Base-by-base conservation (phyloP, 129 eudicot species). In the Flaveria brownii region DNA sequence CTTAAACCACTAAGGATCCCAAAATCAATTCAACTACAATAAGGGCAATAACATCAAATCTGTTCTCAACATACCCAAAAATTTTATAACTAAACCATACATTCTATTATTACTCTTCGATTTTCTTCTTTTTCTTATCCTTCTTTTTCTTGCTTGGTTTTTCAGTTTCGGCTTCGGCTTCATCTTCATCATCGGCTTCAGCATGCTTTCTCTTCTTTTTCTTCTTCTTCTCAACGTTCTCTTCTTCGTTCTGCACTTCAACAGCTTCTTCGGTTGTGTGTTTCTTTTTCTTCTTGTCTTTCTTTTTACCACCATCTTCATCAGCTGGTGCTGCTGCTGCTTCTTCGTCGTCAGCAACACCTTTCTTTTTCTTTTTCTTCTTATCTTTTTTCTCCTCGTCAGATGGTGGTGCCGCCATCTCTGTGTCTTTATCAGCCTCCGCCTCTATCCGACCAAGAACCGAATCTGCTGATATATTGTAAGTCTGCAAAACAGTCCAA, bases 401-500 rank as follows among this genome's bases (percentile, higher is more conserved):
- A 4, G 46, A 82, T 68, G 71, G 45, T 4, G 84, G 72, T 62
- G 77, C 65, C n/a, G 10, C 67, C 60, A 46, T 68, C 64, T 65
- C 73, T 28, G 18, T 15, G 28, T 80, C 85, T 43, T 72, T 73
- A 65, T 84, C 86, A 36, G 91, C 74, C 33, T 78, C 82, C 13
- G 86, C 77, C 70, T 91, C 94, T 12, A 82, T 80, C 56, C 85
- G 83, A 18, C 92, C 96, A 42, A 91, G 80, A 80, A 85, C 72
- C 13, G 98, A 85, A 79, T 94, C 98, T 0, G 98, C 93, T 7
- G 98, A 82, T 41, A 91, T 88, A 67, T 94, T 94, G 77, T 94
- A 94, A 1, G 83, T 77, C 98, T 94, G 85, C 15, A 39, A 78
- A 68, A 33, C n/a, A 49, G 15, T 61, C 43, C 68, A 26, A 61